phyloP scores from a whole-genome alignment of 1,139 yeast species.

The Taphrina flavorubra region DNA sequence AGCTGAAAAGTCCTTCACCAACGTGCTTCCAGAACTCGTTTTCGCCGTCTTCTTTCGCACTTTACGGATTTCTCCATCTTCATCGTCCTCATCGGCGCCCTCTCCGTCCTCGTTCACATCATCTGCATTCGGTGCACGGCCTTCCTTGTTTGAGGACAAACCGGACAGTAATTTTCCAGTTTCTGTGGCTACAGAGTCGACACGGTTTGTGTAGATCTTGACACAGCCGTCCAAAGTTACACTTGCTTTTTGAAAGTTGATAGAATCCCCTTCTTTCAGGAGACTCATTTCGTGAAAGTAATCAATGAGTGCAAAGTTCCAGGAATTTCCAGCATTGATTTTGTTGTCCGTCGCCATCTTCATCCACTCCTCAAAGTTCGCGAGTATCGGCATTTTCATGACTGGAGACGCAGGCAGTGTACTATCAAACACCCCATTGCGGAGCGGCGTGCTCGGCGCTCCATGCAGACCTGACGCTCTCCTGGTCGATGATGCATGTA shows the following conservation, averaged over 20 bases:
- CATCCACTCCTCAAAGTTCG: constrained; percentile 90
- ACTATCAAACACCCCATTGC: neutral
- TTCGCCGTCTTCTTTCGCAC: constrained; percentile 50
- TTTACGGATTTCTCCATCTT: constrained; percentile 49
- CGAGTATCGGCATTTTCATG: constrained; percentile 55
- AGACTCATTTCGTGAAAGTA: constrained; percentile 75
- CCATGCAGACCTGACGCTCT: constrained; percentile 9
- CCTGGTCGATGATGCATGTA: constrained; percentile 25
- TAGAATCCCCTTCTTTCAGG: constrained; percentile 64
- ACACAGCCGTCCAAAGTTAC: constrained; percentile 86
- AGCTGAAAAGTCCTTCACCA: constrained; percentile 62
- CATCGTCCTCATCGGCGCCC: constrained; percentile 49
- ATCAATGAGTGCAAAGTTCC: constrained; percentile 89
- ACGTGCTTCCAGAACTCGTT: constrained; percentile 55
- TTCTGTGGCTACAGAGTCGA: constrained; percentile 89
- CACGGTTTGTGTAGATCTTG: constrained; percentile 80
- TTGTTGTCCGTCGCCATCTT: constrained; percentile 83
- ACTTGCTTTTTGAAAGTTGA: constrained; percentile 77
- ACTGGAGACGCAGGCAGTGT: constrained; percentile 15
- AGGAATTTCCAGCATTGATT: constrained; percentile 61
- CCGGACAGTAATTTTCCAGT: constrained; percentile 87
- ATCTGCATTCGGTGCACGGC: constrained; percentile 48
- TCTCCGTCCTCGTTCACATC: constrained; percentile 48
- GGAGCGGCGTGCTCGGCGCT: constrained; percentile 10
- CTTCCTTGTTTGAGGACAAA: constrained; percentile 53